These are phyloP conservation scores for Ophiostoma australiae DNA, from an alignment of 2,329 filamentous ascomycete genomes.

Conservation along the genomic window DNA sequence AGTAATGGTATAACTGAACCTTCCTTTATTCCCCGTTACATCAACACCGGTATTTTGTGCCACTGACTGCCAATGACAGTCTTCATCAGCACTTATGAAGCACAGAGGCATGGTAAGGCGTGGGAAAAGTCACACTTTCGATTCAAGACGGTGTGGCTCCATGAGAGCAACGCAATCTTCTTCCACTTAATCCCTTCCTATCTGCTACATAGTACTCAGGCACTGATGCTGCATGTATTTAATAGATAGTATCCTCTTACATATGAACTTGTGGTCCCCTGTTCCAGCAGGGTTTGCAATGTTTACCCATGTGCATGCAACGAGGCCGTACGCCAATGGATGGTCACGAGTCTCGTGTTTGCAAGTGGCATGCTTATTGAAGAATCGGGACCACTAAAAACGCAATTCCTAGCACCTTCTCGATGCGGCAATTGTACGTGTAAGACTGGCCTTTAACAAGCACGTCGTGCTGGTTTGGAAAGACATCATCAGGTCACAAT, in stretches of 20 bases:
- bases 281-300: not conserved
- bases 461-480: not conserved
- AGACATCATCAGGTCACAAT: not conserved
- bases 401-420: constrained; percentile 6
- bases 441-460: not conserved
- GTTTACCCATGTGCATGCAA: not conserved
- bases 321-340: not conserved
- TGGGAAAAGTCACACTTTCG: not conserved
- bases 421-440: not conserved
- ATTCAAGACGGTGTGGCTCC: not conserved
- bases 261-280: not conserved
- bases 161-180: not conserved
- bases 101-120: not conserved
- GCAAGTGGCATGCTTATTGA: not conserved
- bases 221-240: not conserved
- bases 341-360: not conserved
- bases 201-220: not conserved
- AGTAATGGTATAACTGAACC: not conserved
- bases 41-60: not conserved
- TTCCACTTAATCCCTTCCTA: not conserved
- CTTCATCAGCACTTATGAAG: not conserved
- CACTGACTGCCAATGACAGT: not conserved
- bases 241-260: not conserved
- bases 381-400: not conserved
- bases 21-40: not conserved